Evolutionary conservation across 225 moss, liverwort and hornwort genomes (phyloP).

Genomic region (Bryum argenteum): DNA sequence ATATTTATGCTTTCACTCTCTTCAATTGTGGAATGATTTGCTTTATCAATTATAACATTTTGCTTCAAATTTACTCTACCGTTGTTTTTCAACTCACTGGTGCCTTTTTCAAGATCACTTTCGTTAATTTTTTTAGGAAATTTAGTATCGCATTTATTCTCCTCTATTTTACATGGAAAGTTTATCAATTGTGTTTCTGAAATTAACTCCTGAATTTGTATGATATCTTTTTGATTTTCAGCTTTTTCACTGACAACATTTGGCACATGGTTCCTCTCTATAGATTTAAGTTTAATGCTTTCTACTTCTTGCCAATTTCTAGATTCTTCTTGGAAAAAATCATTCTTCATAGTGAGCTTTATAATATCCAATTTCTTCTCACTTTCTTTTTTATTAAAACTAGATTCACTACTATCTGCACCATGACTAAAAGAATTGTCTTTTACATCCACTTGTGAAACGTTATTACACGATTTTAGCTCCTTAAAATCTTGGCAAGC

Average conservation of each 20-base stretch:
- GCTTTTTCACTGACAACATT: background rate
- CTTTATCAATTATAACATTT: no score
- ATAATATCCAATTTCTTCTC: background rate
- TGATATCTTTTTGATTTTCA: background rate
- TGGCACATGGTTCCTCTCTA: background rate
- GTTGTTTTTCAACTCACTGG: no score
- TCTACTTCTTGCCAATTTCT: background rate
- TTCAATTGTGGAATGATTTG: no score
- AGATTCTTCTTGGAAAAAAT: background rate
- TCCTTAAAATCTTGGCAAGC: slow-evolving; percentile 41
- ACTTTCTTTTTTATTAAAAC: background rate
- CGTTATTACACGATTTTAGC: slow-evolving; percentile 19
- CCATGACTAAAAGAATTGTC: background rate
- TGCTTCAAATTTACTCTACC: no score
- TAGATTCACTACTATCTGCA: background rate
- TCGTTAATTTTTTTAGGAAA: background rate
- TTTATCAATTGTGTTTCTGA: background rate
- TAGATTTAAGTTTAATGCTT: background rate
- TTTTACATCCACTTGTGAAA: background rate
- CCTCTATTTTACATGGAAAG: background rate
- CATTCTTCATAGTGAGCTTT: background rate
- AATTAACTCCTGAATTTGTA: background rate
- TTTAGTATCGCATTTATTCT: background rate
- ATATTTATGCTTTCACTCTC: background rate
- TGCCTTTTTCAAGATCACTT: background rate